phyloP scores from a whole-genome alignment of 2,329 filamentous ascomycete species.

The Nemania serpens region DNA sequence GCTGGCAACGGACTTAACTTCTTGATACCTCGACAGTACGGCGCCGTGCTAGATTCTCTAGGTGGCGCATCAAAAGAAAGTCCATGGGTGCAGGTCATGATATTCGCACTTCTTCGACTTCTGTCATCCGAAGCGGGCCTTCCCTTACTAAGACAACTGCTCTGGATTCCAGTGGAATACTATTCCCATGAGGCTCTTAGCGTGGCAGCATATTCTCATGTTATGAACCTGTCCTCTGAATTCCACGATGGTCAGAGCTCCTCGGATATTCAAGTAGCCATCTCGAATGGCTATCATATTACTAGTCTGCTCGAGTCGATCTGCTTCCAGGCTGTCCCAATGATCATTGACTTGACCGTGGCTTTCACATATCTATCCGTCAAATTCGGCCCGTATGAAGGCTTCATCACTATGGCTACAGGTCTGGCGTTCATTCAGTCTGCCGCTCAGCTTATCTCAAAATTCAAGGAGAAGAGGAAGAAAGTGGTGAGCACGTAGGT shows the following conservation, averaged over 20 bases:
- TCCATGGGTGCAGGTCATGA: conserved; percentile 57
- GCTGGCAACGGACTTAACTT: conserved; percentile 74
- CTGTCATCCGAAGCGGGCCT: conserved; percentile 60
- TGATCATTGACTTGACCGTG: conserved; percentile 63
- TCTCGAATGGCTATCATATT: conserved; percentile 58
- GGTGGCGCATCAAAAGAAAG: conserved; percentile 53
- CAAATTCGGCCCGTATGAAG: conserved; percentile 64
- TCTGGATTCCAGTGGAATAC: conserved; percentile 63
- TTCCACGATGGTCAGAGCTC: conserved; percentile 66
- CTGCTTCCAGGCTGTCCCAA: conserved; percentile 62
- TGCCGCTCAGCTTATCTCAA: conserved; percentile 56
- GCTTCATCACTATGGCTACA: conserved; percentile 64
- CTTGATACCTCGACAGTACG: conserved; percentile 79
- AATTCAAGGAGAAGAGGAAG: conserved; percentile 54
- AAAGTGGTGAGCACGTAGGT: conserved; percentile 54
- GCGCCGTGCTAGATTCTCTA: conserved; percentile 75
- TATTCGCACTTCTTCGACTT: conserved; percentile 58
- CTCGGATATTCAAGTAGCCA: conserved; percentile 62
- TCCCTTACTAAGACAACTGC: conserved; percentile 57
- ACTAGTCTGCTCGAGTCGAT: conserved; percentile 62
- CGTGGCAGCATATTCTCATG: conserved; percentile 61
- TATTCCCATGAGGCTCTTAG: conserved; percentile 60
- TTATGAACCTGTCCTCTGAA: conserved; percentile 64
- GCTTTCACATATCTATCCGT: conserved; percentile 64
- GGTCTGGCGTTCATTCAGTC: conserved; percentile 61